A percentile compares a stretch with the other conserved stretches of the same genome.
Evolutionary conservation across 2,329 filamentous ascomycete genomes (phyloP).

Genomic region (Erysiphe neolycopersici): DNA sequence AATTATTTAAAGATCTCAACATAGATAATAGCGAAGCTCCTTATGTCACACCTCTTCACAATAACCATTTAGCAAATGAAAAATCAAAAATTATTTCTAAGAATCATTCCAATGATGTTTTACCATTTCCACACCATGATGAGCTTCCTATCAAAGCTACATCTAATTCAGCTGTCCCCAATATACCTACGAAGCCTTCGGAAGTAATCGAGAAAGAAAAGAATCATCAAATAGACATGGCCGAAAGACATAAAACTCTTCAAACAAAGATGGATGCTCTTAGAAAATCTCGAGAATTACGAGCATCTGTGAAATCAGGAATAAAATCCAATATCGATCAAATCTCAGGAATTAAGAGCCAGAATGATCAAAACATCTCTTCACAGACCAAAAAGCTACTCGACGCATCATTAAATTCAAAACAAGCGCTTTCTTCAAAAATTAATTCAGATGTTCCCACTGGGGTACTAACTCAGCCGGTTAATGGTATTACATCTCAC

Average conservation of each 20-base stretch:
- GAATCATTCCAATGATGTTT: constrained; percentile 18
- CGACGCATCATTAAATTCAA: background rate
- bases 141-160: background rate
- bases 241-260: constrained; percentile 45
- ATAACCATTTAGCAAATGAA: background rate
- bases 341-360: background rate
- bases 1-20: constrained; percentile 41
- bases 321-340: constrained; percentile 1
- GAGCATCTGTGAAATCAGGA: constrained; percentile 15
- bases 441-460: background rate
- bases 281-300: constrained; percentile 26
- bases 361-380: background rate
- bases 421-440: background rate
- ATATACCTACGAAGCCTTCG: background rate
- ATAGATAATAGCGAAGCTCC: background rate
- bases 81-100: background rate
- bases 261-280: constrained; percentile 57
- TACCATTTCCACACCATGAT: background rate
- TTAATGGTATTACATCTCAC: background rate
- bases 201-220: constrained; percentile 43
- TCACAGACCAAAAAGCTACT: background rate
- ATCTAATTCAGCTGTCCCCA: background rate
- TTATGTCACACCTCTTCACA: background rate
- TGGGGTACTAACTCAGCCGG: no score
- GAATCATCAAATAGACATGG: constrained; percentile 45